These are phyloP conservation scores for Neoboletus magnificus DNA, from an alignment of 768 basidiomycete species.

Conservation along the genomic window DNA sequence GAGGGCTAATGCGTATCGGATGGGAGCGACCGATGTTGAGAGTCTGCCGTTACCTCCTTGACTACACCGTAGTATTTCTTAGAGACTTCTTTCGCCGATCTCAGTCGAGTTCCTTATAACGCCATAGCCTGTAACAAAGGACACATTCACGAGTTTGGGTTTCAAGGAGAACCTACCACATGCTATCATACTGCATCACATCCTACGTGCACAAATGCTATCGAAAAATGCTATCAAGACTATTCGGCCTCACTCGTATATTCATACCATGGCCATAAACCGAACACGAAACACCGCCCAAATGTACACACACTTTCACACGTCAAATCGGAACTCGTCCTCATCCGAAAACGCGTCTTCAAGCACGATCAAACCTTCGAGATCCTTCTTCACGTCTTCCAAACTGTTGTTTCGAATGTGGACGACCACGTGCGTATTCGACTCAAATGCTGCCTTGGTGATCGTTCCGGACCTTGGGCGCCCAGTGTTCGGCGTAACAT, in stretches of 20 bases:
- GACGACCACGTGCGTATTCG: constrained; percentile 18
- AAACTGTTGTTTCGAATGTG: constrained; percentile 22
- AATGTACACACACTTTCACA: constrained; percentile 9
- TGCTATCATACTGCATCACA: constrained; percentile 9
- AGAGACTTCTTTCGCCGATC: not conserved
- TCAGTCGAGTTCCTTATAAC: not conserved
- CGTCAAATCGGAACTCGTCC: constrained; percentile 30
- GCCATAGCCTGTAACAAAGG: not conserved
- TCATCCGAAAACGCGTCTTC: constrained; percentile 25
- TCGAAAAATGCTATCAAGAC: constrained; percentile 5
- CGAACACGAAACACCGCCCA: not conserved
- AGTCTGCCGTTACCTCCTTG: not conserved
- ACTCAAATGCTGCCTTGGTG: constrained; percentile 21
- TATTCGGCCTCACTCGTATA: constrained; percentile 1
- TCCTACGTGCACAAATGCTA: constrained; percentile 13
- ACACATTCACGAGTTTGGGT: not conserved
- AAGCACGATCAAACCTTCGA: constrained; percentile 30
- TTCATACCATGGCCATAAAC: constrained; percentile 16
- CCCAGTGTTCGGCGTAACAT: not conserved
- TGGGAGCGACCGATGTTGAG: not conserved
- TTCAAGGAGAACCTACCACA: not conserved
- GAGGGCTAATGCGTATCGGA: not conserved
- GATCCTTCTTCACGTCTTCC: constrained; percentile 30
- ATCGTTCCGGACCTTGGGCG: constrained; percentile 27
- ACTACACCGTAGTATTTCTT: not conserved